phyloP scores from a whole-genome alignment of 225 moss, liverwort and hornwort species.

The Lunularia cruciata region DNA sequence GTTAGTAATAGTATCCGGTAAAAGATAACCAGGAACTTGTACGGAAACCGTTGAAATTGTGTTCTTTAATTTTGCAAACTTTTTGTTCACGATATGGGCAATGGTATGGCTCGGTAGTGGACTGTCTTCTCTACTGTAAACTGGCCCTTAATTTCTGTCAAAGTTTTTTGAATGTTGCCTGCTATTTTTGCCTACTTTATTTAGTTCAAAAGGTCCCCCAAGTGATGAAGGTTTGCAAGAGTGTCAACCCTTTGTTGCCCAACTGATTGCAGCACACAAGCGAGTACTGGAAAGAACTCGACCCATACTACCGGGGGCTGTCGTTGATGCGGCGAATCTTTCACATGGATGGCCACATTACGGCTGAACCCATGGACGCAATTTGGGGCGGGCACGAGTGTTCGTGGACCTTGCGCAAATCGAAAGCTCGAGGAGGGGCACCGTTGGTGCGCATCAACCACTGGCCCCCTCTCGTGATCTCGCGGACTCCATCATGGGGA shows the following conservation, averaged over 20 bases:
- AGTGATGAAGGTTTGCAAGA: too few relatives aligned
- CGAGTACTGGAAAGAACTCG: constrained; percentile 26
- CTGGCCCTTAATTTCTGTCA: background rate
- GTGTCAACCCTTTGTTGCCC: background rate
- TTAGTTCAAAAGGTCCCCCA: too few relatives aligned
- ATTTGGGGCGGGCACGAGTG: constrained; percentile 30
- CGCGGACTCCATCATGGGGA: constrained; percentile 23
- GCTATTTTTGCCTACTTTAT: too few relatives aligned
- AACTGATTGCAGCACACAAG: constrained; percentile 17
- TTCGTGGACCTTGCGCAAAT: constrained; percentile 21
- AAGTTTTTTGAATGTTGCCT: too few relatives aligned
- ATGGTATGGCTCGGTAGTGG: too few relatives aligned
- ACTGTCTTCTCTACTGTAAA: background rate
- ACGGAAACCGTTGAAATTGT: too few relatives aligned
- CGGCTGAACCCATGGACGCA: constrained; percentile 27
- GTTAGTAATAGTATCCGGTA: too few relatives aligned
- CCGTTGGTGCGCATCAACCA: constrained; percentile 20
- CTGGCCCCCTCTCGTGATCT: constrained; percentile 22
- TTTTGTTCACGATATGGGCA: too few relatives aligned
- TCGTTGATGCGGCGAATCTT: constrained; percentile 29
- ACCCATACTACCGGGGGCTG: constrained; percentile 26
- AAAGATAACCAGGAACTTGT: too few relatives aligned
- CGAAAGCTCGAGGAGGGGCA: background rate
- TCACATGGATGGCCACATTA: constrained; percentile 30
- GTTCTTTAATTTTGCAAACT: too few relatives aligned